A percentile compares a stretch with the other conserved stretches of the same genome.
phyloP scores from a whole-genome alignment of 73 alveolate genomes.

The Symbiodinium pilosum region DNA sequence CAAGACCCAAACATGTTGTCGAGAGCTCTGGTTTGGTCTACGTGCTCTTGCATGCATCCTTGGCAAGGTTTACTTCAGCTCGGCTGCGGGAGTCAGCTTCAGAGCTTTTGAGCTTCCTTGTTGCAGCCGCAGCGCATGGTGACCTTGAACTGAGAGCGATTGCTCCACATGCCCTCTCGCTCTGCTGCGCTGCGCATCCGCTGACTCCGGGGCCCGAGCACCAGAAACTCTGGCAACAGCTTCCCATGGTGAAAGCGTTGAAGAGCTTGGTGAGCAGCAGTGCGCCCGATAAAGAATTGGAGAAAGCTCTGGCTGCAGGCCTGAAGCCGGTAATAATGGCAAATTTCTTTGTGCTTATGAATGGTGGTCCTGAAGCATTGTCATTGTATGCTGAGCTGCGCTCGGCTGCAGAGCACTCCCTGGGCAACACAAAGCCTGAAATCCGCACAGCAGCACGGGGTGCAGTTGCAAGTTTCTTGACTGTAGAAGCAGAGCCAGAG shows the following conservation, averaged over 20 bases:
- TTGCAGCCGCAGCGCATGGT: conserved; percentile 81
- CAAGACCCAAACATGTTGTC: conserved; percentile 56
- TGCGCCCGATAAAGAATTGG: conserved; percentile 60
- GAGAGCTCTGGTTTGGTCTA: conserved; percentile 80
- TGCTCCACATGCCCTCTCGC: conserved; percentile 81
- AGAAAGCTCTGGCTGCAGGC: conserved; percentile 77
- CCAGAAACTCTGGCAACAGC: neutral
- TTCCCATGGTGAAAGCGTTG: conserved; percentile 79
- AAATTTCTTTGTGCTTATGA: conserved; percentile 58
- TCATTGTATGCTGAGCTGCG: conserved; percentile 48
- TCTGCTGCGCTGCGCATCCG: conserved; percentile 65
- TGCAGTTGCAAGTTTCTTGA: conserved; percentile 65
- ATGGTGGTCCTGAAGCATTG: conserved; percentile 43
- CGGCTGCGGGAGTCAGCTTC: conserved; percentile 43
- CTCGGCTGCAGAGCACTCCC: conserved; percentile 67
- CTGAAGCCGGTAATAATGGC: conserved; percentile 68
- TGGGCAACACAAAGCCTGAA: conserved; percentile 55
- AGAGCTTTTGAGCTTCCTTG: conserved; percentile 44
- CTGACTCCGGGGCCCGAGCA: neutral
- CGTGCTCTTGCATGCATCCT: conserved; percentile 50
- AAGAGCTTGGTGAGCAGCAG: conserved; percentile 7
- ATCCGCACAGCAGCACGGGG: conserved; percentile 70
- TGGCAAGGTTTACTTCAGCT: conserved; percentile 32
- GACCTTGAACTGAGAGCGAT: conserved; percentile 80
- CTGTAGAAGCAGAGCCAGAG: conserved; percentile 50